Conservation (phyloP, 225 moss, liverwort and hornwort genomes). For the Marchantia paleacea region DNA sequence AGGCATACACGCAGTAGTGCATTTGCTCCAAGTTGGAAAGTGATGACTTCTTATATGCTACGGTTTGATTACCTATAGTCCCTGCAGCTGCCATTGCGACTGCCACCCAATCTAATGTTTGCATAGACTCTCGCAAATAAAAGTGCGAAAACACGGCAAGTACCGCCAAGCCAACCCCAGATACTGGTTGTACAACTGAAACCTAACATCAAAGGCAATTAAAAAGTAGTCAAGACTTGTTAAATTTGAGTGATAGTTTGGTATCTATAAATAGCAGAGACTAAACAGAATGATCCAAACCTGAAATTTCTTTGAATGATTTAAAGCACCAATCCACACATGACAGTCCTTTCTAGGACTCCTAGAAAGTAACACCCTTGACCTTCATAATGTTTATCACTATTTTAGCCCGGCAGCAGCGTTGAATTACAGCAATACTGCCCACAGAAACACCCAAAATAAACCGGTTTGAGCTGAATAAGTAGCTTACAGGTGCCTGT, state of each 20-base stretch:
- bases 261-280: too few relatives aligned
- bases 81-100: conserved; percentile 82
- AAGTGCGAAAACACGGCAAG: conserved; percentile 96
- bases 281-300: too few relatives aligned
- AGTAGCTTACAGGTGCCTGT: conserved; percentile 90
- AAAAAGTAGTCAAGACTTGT: not conserved
- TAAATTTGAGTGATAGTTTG: not conserved
- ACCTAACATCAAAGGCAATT: conserved; percentile 41
- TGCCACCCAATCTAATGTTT: conserved; percentile 89
- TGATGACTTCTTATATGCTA: not conserved
- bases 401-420: too few relatives aligned
- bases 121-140: conserved; percentile 94
- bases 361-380: too few relatives aligned
- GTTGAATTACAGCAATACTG: not conserved
- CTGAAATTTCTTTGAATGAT: too few relatives aligned
- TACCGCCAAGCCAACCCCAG: conserved; percentile 93
- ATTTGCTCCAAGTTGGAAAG: too few relatives aligned
- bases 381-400: too few relatives aligned
- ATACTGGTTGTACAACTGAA: conserved; percentile 92
- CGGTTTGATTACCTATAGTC: conserved; percentile 63
- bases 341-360: too few relatives aligned
- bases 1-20: too few relatives aligned
- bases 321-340: too few relatives aligned
- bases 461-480: not conserved
- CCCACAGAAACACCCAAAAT: too few relatives aligned